phyloP scores from a whole-genome alignment of 495 filamentous ascomycete species.

The Neurospora intermedia region DNA sequence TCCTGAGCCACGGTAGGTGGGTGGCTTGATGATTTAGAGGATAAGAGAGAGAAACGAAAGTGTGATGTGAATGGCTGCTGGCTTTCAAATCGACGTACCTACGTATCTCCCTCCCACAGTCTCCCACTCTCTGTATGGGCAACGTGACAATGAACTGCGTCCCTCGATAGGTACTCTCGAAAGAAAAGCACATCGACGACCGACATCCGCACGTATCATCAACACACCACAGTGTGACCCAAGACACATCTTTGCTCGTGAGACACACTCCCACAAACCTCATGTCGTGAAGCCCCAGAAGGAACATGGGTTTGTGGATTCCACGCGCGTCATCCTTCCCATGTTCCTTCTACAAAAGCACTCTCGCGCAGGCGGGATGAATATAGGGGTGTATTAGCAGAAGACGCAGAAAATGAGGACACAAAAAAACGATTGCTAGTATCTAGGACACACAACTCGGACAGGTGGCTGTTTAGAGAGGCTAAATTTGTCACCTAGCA shows the following conservation, averaged over 20 bases:
- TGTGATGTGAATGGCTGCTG: background rate
- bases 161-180: background rate
- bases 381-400: background rate
- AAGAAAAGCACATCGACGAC: background rate
- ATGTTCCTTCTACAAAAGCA: background rate
- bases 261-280: background rate
- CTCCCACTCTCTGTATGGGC: background rate
- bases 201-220: background rate
- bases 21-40: background rate
- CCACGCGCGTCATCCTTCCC: background rate
- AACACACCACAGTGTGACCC: background rate
- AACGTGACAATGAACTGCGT: background rate
- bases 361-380: background rate
- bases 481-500: background rate
- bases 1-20: background rate
- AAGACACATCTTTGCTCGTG: background rate
- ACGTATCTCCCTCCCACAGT: background rate
- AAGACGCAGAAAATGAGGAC: background rate
- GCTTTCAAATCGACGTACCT: background rate
- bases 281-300: background rate
- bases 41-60: background rate
- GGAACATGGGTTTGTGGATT: background rate
- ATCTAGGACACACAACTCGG: background rate
- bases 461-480: background rate
- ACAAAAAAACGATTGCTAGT: background rate